A percentile compares a stretch with the other conserved stretches of the same genome.
These are phyloP conservation scores for Tetrapyrgos nigripes DNA, from an alignment of 1,284 basidiomycete species.

Conservation along the genomic window DNA sequence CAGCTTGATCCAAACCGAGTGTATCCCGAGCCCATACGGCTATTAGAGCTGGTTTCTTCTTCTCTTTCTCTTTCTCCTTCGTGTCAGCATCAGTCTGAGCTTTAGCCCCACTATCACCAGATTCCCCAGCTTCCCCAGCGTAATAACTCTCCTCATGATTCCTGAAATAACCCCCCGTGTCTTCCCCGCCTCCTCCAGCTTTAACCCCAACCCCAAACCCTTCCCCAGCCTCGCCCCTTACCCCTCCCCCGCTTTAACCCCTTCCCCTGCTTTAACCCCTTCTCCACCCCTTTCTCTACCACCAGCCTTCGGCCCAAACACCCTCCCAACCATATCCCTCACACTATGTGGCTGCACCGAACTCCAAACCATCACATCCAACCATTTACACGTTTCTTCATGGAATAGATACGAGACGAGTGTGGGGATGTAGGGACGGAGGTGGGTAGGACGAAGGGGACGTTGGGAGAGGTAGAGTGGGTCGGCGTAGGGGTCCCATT, in stretches of 20 bases:
- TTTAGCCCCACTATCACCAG: background rate
- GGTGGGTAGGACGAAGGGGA: constrained; percentile 38
- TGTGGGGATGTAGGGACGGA: constrained; percentile 64
- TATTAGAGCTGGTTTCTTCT: no score
- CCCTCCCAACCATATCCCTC: constrained; percentile 56
- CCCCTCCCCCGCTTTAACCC: no score
- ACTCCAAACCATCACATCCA: constrained; percentile 78
- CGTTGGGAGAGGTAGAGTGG: background rate
- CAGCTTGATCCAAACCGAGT: constrained; percentile 52
- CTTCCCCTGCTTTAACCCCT: no score
- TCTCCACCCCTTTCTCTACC: no score
- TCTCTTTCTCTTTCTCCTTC: no score
- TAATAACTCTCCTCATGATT: constrained; percentile 31
- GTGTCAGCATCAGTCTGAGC: background rate
- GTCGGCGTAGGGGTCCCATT: background rate
- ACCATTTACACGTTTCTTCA: constrained; percentile 49
- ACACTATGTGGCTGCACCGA: constrained; percentile 75
- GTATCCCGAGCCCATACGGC: constrained; percentile 70
- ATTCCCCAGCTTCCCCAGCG: constrained; percentile 1
- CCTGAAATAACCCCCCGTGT: constrained; percentile 47
- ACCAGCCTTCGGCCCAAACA: constrained; percentile 52
- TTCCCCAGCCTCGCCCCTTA: no score
- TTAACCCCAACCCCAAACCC: no score
- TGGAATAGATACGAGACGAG: constrained; percentile 63
- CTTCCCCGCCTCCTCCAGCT: constrained; percentile 32